Percentiles rank a stretch among this genome's conserved stretches.
These are phyloP conservation scores for Histomonas meleagridis DNA, from an alignment of 208 protist genomes.

Conservation along the genomic window DNA sequence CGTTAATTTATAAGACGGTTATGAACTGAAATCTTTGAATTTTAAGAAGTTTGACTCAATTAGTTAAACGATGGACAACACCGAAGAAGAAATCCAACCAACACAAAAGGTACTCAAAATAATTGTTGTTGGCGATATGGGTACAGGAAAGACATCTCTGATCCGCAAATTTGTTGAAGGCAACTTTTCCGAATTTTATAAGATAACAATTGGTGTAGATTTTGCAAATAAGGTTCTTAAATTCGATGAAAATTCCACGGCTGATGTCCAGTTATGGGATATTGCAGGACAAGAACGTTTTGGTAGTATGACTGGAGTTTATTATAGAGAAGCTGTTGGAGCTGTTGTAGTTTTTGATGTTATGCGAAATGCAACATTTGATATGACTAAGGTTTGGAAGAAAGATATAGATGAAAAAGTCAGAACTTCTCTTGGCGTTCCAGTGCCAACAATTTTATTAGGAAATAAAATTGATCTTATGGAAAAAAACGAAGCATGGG, in stretches of 20 bases:
- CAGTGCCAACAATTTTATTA: constrained; percentile 34
- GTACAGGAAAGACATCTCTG: constrained; percentile 35
- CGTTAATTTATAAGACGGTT: too few species aligned
- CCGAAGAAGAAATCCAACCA: too few species aligned
- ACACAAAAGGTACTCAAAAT: constrained; percentile 25
- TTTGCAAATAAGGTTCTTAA: neutral
- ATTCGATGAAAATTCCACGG: constrained; percentile 3
- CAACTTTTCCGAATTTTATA: constrained; percentile 30
- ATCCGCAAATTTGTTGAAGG: constrained; percentile 12
- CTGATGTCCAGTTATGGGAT: constrained; percentile 26
- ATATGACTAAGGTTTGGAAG: constrained; percentile 38
- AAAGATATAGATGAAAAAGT: constrained; percentile 42
- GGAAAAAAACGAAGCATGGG: neutral
- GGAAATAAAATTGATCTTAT: constrained; percentile 40
- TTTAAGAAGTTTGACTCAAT: too few species aligned
- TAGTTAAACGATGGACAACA: too few species aligned
- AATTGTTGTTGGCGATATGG: constrained; percentile 21
- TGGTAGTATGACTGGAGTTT: neutral
- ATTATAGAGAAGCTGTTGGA: constrained; percentile 35
- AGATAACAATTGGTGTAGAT: constrained; percentile 31
- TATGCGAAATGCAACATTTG: constrained; percentile 13
- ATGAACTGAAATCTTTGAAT: too few species aligned
- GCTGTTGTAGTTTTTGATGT: constrained; percentile 39
- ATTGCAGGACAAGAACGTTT: constrained; percentile 37
- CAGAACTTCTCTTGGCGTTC: neutral